These are phyloP conservation scores for Tulasnella sp. DNA, from an alignment of 768 basidiomycete species.

Conservation along the genomic window DNA sequence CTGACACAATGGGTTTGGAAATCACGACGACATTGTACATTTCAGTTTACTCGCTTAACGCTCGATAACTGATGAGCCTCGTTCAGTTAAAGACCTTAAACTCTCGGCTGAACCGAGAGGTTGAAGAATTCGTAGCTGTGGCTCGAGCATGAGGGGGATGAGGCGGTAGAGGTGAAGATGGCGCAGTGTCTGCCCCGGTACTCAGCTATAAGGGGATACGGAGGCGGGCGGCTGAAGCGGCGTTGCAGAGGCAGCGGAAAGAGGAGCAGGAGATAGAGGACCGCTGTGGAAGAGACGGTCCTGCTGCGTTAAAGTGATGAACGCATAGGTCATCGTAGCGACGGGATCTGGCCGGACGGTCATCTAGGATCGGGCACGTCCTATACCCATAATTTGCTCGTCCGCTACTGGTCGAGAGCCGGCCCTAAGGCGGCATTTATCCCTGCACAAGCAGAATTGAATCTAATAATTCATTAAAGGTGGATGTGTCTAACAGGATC, in stretches of 20 bases:
- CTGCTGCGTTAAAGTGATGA: background rate
- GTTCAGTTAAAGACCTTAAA: conserved; percentile 63
- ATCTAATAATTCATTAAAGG: background rate
- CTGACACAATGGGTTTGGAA: conserved; percentile 65
- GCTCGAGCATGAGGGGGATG: conserved; percentile 46
- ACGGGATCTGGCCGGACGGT: background rate
- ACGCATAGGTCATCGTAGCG: background rate
- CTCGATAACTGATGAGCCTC: background rate
- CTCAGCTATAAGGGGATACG: conserved; percentile 34
- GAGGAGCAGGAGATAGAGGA: conserved; percentile 65
- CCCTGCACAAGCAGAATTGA: background rate
- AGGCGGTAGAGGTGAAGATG: conserved; percentile 28
- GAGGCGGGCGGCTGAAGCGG: conserved; percentile 44
- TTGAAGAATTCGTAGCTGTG: conserved; percentile 50
- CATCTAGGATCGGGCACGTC: background rate
- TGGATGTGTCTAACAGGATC: background rate
- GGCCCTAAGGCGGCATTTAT: no score
- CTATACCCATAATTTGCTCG: no score
- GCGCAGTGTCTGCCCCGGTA: conserved; percentile 19
- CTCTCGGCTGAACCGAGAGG: conserved; percentile 61
- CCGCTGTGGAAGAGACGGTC: conserved; percentile 43
- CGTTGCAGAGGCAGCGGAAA: conserved; percentile 43
- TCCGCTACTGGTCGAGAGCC: no score
- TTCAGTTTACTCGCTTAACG: background rate
- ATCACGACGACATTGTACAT: conserved; percentile 63